Evolutionary conservation across 768 basidiomycete genomes (phyloP).

Genomic region (Calocera viscosa): DNA sequence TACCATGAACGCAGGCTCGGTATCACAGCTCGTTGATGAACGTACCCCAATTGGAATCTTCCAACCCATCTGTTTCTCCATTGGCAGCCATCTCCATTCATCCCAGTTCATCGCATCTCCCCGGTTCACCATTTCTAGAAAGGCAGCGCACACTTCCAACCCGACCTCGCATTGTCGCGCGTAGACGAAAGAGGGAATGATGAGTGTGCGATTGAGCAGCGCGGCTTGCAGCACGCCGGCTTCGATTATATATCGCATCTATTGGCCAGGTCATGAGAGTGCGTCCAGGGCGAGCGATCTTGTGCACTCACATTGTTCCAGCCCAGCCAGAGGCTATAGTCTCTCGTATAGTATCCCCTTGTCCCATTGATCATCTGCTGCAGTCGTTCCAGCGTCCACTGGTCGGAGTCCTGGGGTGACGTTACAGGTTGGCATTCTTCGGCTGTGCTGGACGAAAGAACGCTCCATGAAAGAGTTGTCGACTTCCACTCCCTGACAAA

Average conservation of each 20-base stretch:
- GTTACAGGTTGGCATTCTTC: background rate
- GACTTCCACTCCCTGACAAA: background rate
- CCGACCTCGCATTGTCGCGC: conserved; percentile 35
- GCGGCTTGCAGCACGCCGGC: conserved; percentile 34
- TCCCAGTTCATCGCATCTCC: conserved; percentile 32
- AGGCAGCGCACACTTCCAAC: conserved; percentile 30
- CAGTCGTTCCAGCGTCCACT: conserved; percentile 26
- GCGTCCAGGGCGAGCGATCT: background rate
- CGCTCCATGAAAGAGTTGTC: background rate
- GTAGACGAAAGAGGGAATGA: conserved; percentile 37
- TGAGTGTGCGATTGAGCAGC: conserved; percentile 34
- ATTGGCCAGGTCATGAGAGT: background rate
- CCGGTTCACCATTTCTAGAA: conserved; percentile 35
- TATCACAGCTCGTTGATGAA: background rate
- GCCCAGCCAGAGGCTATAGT: conserved; percentile 35
- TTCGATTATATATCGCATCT: conserved; percentile 43
- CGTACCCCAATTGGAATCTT: conserved; percentile 20
- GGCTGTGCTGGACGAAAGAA: background rate
- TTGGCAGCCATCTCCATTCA: conserved; percentile 33
- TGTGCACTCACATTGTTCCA: conserved; percentile 34
- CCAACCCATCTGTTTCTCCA: conserved; percentile 24
- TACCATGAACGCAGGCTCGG: background rate
- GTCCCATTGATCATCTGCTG: conserved; percentile 28
- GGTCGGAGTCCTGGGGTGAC: background rate
- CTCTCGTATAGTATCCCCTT: conserved; percentile 34